Evolutionary conservation across 2,329 filamentous ascomycete genomes (phyloP).

Genomic region (Thelonectria discophora): DNA sequence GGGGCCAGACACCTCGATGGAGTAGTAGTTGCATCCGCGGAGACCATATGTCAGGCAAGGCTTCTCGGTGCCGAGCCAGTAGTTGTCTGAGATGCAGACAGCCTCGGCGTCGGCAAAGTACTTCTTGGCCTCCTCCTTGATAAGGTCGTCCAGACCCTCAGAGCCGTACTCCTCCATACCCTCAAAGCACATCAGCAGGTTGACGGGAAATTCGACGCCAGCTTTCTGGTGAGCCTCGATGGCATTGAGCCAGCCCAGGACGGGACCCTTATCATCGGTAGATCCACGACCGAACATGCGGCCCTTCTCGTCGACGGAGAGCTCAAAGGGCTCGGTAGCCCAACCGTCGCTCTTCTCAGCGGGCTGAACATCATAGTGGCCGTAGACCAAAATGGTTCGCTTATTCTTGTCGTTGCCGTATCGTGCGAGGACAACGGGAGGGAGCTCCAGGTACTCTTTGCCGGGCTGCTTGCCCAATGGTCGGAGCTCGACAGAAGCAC

Average conservation of each 20-base stretch:
- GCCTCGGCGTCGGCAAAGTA: constrained; percentile 97
- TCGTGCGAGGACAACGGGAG: constrained; percentile 89
- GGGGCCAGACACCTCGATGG: constrained; percentile 87
- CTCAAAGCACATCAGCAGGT: constrained; percentile 99
- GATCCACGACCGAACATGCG: constrained; percentile 96
- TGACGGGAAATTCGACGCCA: constrained; percentile 93
- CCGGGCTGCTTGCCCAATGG: constrained; percentile 91
- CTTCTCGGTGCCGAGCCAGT: constrained; percentile 99
- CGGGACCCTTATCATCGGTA: constrained; percentile 97
- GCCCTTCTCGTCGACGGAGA: constrained; percentile 87
- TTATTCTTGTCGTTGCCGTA: constrained; percentile 94
- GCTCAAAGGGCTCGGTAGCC: constrained; percentile 92
- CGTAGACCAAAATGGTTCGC: constrained; percentile 94
- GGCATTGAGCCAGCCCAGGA: constrained; percentile 96
- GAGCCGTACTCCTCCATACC: constrained; percentile 99
- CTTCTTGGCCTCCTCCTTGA: constrained; percentile 87
- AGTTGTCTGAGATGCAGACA: constrained; percentile 99
- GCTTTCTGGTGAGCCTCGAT: constrained; percentile 98
- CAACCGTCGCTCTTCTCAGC: constrained; percentile 93
- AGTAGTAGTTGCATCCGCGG: constrained; percentile 98
- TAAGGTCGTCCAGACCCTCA: constrained; percentile 94
- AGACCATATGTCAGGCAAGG: constrained; percentile 97
- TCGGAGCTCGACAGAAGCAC: constrained; percentile 87
- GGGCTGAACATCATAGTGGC: constrained; percentile 98
- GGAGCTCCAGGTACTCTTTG: constrained; percentile 88